Base-by-base conservation (phyloP, 305 asterid genomes). In the Fraxinus sp. region DNA sequence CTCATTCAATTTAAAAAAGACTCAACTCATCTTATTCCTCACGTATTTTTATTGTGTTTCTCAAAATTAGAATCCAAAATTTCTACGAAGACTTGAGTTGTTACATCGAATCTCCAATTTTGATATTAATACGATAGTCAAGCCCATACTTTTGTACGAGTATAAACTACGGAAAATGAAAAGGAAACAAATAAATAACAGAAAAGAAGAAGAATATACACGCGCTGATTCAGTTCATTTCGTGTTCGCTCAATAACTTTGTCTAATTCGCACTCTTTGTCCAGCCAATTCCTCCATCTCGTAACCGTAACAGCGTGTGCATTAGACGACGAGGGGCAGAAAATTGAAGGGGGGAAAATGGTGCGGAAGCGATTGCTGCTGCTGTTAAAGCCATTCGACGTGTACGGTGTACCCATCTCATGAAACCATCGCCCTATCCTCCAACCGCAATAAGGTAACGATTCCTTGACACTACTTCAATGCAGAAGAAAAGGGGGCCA, bases 381-480 rank as follows among this genome's bases (percentile, higher is more conserved):
- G 82, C 86, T 92, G 52, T 68, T 95, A 85, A 95, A 94, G 93
- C 97, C 98, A 46, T 86, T 91, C 74, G 98, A 93, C 66, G 91
- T 85, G 49, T 91, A 89, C 87, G 59, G 91, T 85, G 49, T 91
- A 89, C 87, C 98, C 98, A 33, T 86, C 89, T 80, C 83, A 28
- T 62, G 86, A 81, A 14, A 35, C 91, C 16, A 79, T 87, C 73
- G 77, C 70, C n/a, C 80, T 82, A 57, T 70, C 79, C 76, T 74
- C 89, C 87, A 85, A 85, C 88, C 91, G 90, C 86, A 84, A 87
- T 22, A 92, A 90, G 95, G 98, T 95, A 82, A 28, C 49, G 7
- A 37, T 14, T 71, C 46, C 39, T 22, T 39, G 57, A 22, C 33
- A n/a, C 10, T 66, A 26, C 36, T 24, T 13, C 74, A 66, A 26